Evolutionary conservation across 495 filamentous ascomycete species (phyloP), one percentile per base, ranked within the genome.

Genomic region (Neurospora sp.): DNA sequence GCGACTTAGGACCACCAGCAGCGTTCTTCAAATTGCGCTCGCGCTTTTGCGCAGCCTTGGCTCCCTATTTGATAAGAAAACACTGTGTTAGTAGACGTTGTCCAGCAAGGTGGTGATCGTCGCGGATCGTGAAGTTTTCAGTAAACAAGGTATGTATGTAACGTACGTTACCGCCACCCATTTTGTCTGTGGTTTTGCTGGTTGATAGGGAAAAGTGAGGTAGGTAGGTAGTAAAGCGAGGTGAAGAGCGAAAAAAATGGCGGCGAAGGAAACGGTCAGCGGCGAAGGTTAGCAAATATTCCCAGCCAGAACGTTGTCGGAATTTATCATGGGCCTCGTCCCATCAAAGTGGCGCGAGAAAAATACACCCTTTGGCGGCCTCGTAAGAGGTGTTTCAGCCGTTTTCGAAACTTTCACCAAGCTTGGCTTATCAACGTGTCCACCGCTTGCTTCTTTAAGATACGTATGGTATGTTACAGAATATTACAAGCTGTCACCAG

Each of bases 31-130:
- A 78, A 72, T 87, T 86, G 76, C 86, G 85, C 75, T 85, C 87
- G 72, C 87, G 87, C 85, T 88, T 88, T 77, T 86, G 85, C 78
- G 83, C 82, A 37, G 87, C 85, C 80, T 88, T 88, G 78, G 85
- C 85, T 82, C 87, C 87, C 87, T 88, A 72, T 37, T 31, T 44
- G 39, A 12, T 8, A 14, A 61, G 48, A 18, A 35, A 65, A 65
- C 10, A 65, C 53, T 18, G 53, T 61, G 27, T 65, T 65, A 65
- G 14, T 18, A 18, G 53, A 65, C 10, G 14, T 61, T 61, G 53
- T 35, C 27, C 53, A 65, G 53, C 27, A 65, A 35, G 14, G 27
- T 65, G 53, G 53, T 65, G 53, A 65, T 65, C 53, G 5, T 35
- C 53, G 27, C 22, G 12, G 53, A 65, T 65, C 53, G 14, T 16